Evolutionary conservation across 2,329 filamentous ascomycete genomes (phyloP).

Genomic region (Aspergillus phoenicis): DNA sequence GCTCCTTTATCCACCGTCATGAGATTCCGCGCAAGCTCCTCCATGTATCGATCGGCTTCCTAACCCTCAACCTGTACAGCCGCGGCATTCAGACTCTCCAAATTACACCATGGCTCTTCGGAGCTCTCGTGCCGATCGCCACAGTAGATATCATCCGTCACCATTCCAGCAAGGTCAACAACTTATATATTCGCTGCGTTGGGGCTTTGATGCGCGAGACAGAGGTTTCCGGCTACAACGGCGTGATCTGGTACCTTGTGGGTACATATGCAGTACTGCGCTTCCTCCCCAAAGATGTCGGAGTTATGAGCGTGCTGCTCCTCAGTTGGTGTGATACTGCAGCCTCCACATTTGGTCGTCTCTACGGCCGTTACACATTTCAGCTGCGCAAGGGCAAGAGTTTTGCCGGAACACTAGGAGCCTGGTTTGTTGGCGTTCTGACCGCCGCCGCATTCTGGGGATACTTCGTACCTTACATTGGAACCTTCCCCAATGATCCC

Average conservation of each 20-base stretch:
- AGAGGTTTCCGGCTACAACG: constrained; percentile 92
- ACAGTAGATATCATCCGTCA: constrained; percentile 81
- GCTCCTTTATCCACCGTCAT: constrained; percentile 90
- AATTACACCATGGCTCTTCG: constrained; percentile 83
- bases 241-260: constrained; percentile 93
- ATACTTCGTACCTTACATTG: constrained; percentile 70
- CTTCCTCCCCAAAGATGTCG: constrained; percentile 91
- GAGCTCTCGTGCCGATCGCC: constrained; percentile 79
- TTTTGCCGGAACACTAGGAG: constrained; percentile 82
- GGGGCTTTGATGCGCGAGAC: constrained; percentile 96
- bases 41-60: constrained; percentile 95
- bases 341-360: constrained; percentile 87
- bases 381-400: constrained; percentile 86
- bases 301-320: constrained; percentile 82
- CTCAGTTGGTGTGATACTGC: constrained; percentile 98
- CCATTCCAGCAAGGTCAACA: constrained; percentile 77
- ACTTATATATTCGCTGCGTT: constrained; percentile 78
- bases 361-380: constrained; percentile 87
- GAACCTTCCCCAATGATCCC: constrained; percentile 69
- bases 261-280: constrained; percentile 84
- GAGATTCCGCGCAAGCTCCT: constrained; percentile 92
- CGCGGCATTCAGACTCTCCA: constrained; percentile 73
- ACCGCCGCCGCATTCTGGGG: constrained; percentile 90
- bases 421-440: constrained; percentile 77
- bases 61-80: constrained; percentile 83